phyloP scores from a whole-genome alignment of 208 protist species.

The Trypanosoma avium region DNA sequence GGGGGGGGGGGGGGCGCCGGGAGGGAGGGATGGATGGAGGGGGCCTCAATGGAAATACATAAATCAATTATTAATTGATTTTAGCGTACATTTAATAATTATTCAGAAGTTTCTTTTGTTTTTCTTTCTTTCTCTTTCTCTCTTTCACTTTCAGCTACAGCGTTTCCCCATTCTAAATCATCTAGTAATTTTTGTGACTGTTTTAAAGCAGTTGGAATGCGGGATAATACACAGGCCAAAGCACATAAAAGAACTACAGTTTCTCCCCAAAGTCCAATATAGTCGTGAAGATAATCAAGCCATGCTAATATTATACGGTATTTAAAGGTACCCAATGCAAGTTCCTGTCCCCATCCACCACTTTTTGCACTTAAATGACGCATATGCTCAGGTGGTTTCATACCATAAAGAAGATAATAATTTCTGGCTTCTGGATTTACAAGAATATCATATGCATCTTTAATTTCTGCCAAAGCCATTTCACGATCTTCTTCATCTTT shows the following conservation, averaged over 20 bases:
- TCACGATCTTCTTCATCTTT: constrained; percentile 70
- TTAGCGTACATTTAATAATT: too few species aligned
- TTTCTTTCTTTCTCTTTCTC: background rate
- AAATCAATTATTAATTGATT: too few species aligned
- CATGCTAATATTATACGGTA: constrained; percentile 80
- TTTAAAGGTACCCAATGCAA: constrained; percentile 78
- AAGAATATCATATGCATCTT: constrained; percentile 87
- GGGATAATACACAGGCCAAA: constrained; percentile 53
- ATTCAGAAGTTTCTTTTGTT: background rate
- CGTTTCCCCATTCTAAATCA: constrained; percentile 60
- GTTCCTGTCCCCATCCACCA: constrained; percentile 87
- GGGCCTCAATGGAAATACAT: too few species aligned
- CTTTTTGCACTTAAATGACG: constrained; percentile 68
- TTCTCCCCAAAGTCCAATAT: constrained; percentile 81
- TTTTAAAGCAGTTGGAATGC: constrained; percentile 57
- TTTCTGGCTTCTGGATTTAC: constrained; percentile 75
- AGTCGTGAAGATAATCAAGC: constrained; percentile 72
- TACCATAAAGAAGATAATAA: constrained; percentile 90
- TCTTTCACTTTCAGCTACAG: constrained; percentile 28
- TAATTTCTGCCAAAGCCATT: constrained; percentile 84
- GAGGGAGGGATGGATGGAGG: too few species aligned
- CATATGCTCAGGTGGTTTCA: constrained; percentile 86
- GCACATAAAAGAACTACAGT: constrained; percentile 54
- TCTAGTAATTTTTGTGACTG: constrained; percentile 64
- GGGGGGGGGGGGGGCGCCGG: too few species aligned